Percentiles rank a stretch among this genome's conserved stretches.
Evolutionary conservation across 2,329 filamentous ascomycete species (phyloP).

Genomic region (Claviceps capensis): DNA sequence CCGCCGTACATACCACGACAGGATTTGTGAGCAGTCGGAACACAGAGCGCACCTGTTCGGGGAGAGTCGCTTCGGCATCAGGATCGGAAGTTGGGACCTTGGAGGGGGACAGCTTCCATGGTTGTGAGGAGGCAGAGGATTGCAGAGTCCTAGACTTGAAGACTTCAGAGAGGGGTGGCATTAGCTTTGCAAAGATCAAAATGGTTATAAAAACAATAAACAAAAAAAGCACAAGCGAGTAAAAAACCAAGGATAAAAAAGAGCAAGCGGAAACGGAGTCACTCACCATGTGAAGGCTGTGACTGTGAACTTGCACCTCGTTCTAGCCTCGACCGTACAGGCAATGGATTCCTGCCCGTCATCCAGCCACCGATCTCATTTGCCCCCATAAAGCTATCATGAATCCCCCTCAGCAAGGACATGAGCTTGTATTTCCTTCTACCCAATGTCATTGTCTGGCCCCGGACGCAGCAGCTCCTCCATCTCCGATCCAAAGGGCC

Average conservation of each 20-base stretch:
- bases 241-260: not conserved
- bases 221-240: not conserved
- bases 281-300: not conserved
- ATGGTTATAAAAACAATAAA: not conserved
- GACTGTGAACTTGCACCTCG: not conserved
- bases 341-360: conserved; percentile 2
- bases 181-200: not conserved
- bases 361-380: conserved; percentile 7
- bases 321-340: not conserved
- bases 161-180: not conserved
- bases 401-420: conserved; percentile 6
- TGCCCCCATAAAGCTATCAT: conserved; percentile 8
- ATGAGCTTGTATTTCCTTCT: conserved; percentile 6
- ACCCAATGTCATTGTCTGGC: not conserved
- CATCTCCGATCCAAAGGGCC: not conserved
- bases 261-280: not conserved
- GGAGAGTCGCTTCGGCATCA: conserved; percentile 17
- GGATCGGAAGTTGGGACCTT: conserved; percentile 23
- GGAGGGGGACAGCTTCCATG: conserved; percentile 18
- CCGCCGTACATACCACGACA: conserved; percentile 41
- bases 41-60: conserved; percentile 35
- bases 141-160: conserved; percentile 2
- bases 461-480: not conserved
- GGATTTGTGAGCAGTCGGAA: conserved; percentile 42
- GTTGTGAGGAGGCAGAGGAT: conserved; percentile 7